These are phyloP conservation scores for Aureobasidium namibiae DNA, from an alignment of 2,329 filamentous ascomycete species.

Conservation along the genomic window DNA sequence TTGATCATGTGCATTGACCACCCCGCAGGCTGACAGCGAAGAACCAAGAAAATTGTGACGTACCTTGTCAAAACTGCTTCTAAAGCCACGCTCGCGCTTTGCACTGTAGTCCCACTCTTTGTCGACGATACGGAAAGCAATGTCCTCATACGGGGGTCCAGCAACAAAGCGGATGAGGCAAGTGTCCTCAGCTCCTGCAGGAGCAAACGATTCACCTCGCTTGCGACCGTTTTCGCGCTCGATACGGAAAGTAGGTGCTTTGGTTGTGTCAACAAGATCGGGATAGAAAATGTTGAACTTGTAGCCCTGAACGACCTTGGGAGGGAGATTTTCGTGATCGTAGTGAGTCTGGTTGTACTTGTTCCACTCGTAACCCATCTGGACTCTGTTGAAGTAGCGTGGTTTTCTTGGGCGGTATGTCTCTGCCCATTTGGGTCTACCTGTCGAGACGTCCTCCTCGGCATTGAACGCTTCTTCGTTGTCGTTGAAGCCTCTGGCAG, in stretches of 20 bases:
- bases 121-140: constrained; percentile 95
- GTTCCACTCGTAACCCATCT: constrained; percentile 99
- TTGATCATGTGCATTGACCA: background rate
- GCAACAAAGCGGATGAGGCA: constrained; percentile 94
- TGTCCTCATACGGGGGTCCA: constrained; percentile 90
- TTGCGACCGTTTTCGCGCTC: constrained; percentile 85
- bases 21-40: background rate
- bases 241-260: constrained; percentile 92
- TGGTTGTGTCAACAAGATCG: constrained; percentile 88
- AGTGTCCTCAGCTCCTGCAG: constrained; percentile 92
- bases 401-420: constrained; percentile 88
- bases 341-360: constrained; percentile 99
- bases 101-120: constrained; percentile 99
- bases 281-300: constrained; percentile 99
- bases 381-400: constrained; percentile 93
- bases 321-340: constrained; percentile 94
- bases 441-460: constrained; percentile 66
- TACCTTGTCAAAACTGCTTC: constrained; percentile 96
- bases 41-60: constrained; percentile 23
- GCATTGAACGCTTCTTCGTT: constrained; percentile 93
- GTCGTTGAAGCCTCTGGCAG: constrained; percentile 81
- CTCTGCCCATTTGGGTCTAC: constrained; percentile 68
- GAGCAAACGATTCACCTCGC: constrained; percentile 84
- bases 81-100: constrained; percentile 89
- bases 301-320: constrained; percentile 97